Evolutionary conservation across 164 flowering plant genomes (phyloP).

Genomic region (Stephania cephalantha): DNA sequence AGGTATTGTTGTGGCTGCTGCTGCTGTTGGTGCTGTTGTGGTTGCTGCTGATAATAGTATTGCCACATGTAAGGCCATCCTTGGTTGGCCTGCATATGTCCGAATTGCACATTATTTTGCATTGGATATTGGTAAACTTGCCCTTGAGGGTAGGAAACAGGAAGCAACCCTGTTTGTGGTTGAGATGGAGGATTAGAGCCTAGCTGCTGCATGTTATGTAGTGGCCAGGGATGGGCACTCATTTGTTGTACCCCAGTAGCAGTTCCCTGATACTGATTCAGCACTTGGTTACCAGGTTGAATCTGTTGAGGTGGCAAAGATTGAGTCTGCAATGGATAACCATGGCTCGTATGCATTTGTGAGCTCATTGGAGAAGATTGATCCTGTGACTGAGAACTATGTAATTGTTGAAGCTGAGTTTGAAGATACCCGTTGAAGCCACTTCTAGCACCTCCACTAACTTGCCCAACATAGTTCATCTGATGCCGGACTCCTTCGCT

Average conservation of each 20-base stretch:
- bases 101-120: constrained; percentile 34
- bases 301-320: constrained; percentile 22
- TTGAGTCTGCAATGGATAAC: constrained; percentile 21
- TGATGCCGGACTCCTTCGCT: constrained; percentile 21
- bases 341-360: constrained; percentile 20
- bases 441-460: constrained; percentile 19
- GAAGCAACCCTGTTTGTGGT: constrained; percentile 24
- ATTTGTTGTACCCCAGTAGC: constrained; percentile 22
- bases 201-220: constrained; percentile 34
- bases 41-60: constrained; percentile 59
- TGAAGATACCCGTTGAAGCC: constrained; percentile 22
- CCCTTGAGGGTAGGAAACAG: constrained; percentile 30
- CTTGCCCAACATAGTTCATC: constrained; percentile 18
- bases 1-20: constrained; percentile 22
- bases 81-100: constrained; percentile 32
- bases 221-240: constrained; percentile 28
- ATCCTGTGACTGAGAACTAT: constrained; percentile 21
- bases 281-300: constrained; percentile 25
- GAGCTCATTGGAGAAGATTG: constrained; percentile 21
- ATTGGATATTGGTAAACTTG: constrained; percentile 28
- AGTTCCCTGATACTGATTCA: constrained; percentile 20
- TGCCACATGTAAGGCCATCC: constrained; percentile 59
- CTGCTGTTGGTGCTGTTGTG: constrained; percentile 28
- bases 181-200: constrained; percentile 30
- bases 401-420: constrained; percentile 28